Evolutionary conservation across 768 basidiomycete species (phyloP), one percentile per base, ranked within the genome.

Genomic region (Jaapia argillacea): DNA sequence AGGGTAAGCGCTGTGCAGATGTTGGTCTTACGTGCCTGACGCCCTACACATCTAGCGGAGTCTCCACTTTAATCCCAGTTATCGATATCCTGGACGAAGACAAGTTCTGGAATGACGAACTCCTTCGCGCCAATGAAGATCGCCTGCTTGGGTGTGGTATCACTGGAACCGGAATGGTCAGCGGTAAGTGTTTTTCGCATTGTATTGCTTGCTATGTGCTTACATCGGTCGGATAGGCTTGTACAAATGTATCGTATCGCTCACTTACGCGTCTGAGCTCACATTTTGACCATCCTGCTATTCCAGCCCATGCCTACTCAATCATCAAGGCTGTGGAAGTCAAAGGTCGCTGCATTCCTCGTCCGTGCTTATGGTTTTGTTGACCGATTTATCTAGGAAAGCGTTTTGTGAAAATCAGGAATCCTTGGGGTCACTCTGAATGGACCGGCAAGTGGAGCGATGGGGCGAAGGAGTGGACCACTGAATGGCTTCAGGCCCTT

Each of bases 401-500:
- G 46, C 62, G 70, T 3, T 74, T 75, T 43, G 54, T 77, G 6
- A 64, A 71, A 12, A 52, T 75, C 5, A 58, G 72, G 2, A 74
- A 75, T 53, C 73, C 75, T 0, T 77, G 74, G 74, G 71, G 70
- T 6, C 58, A 66, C 25, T 57, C 62, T 2, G 70, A 71, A 43
- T 74, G 72, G 71, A 70, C 62, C 1, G 72, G 72, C 5, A 58
- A 60, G 12, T 73, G 72, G 72, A 67, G 67, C 1, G 74, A 77
- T 49, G 75, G 76, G 0, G 69, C 71, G 4, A 74, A 74, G 46
- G 74, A 77, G 50, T 78, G 76, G 76, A 73, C 67, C 1, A 44
- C 47, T 5, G 73, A 75, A 45, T 76, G 74, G 75, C 47, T 75
- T 0, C 58, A 59, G 20, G 54, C 63, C 3, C 60, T 77, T 4